Base-by-base conservation (phyloP, 257 asterid species). In the Paulownia fortunei region DNA sequence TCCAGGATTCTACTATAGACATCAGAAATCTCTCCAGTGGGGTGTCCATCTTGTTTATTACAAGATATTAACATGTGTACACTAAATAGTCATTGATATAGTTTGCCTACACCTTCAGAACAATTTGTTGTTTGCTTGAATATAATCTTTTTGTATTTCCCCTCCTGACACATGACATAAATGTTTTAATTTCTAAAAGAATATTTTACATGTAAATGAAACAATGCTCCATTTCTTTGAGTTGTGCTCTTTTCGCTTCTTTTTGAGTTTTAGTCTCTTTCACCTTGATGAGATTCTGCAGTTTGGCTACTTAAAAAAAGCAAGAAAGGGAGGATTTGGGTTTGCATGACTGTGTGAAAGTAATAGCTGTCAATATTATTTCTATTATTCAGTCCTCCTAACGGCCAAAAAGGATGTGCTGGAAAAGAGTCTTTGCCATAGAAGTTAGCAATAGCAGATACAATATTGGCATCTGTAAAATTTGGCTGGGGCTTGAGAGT, bases 391-490 rank as follows among this genome's bases (percentile, higher is more conserved):
- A 55, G 46, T 75, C 63, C 44, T 56, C 24, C 72, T 61, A 78
- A 64, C 66, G 36, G 67, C 79, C 55, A 78, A 74, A 78, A 3
- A 46, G 34, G 72, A 23, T 39, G 79, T 19, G 47, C 66, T 56
- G 74, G 82, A 58, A 77, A 64, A 71, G 76, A 72, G 65, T 51
- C 62, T 84, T 68, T 76, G 80, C 76, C 84, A 78, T 82, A 68
- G 81, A 83, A 82, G 87, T 87, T 87, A 78, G 83, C 89, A 78
- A 73, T 46, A 62, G 73, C 67, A 84, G 87, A 72, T 36, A 64
- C 76, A 76, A 81, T 72, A 27, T 24, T 10, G 72, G 80, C 71
- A 34, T 76, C 65, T 79, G 80, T 47, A 73, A 65, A 71, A 69
- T 80, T 42, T 78, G 81, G 83, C 34, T 62, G 65, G 64, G 65